Base-by-base conservation (phyloP, 108 stramenopile species). In the Aureococcus anophagefferens region DNA sequence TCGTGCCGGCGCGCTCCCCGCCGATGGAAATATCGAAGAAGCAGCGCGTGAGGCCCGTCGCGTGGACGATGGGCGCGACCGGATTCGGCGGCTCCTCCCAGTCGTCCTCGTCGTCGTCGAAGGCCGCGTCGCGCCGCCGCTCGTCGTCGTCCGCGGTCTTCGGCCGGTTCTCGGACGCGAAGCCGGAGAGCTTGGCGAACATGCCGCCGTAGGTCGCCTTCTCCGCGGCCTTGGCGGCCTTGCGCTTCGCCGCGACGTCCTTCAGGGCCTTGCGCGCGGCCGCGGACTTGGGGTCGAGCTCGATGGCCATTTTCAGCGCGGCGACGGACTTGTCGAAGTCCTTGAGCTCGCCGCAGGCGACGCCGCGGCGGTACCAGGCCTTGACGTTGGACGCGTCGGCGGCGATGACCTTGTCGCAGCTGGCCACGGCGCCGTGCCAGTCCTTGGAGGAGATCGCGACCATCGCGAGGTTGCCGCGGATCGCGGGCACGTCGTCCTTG, bases 1-100 rank as follows among this genome's bases (percentile, higher is more conserved):
- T 74, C 67, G 45, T 79, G 37, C 66, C 65, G 14, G 68, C 78
- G 45, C 77, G 51, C 45, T 76, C 66, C 0, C 90, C 90, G 33
- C 84, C 90, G n/a, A 90, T 80, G 63, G 83, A 87, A 40, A 89
- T 70, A 45, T 71, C 71, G 34, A 90, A 78, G 73, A 76, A 85
- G 71, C 85, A 84, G 0, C 51, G 51, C 51, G 17, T 16, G 21
- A 59, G 51, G 51, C 25, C 51, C 51, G 17, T 25, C 51, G 17
- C 21, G 25, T 59, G 51, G 21, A 4, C 25, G 5, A 44, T 13
- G 9, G 40, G 40, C 25, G 51, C 51, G 7, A 25, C 21, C 4
- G 51, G 51, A 1, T 59, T 25, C 21, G 51, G 51, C 21, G 1
- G 1, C 51, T 18, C 51, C 21, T 25, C 21, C 7, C 1, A 1